Evolutionary conservation across 2,329 filamentous ascomycete genomes (phyloP), one percentile per base, ranked within the genome.

Genomic region (Parascedosporium putredinis): DNA sequence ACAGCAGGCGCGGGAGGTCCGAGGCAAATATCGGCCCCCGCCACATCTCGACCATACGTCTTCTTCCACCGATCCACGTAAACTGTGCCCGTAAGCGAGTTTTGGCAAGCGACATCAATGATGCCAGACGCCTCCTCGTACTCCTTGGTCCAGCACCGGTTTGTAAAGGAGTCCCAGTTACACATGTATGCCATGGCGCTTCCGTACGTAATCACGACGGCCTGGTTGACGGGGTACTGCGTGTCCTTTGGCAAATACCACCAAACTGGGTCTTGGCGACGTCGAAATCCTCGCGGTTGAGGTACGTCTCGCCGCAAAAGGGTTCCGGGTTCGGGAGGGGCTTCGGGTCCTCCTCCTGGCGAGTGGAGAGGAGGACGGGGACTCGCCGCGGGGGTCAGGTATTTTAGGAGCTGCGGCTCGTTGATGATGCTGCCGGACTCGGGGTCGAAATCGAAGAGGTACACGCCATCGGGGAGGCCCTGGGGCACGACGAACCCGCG

Each of bases 171-270:
- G n/a, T 34, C 18, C 12, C 33, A 47, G 45, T 47, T 47, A 29
- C 45, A 47, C 45, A 47, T 47, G 45, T 47, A 47, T 3, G 45
- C 45, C 24, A 47, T 47, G 27, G 45, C 29, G 29, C 36, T 31
- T 14, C 27, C 45, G 18, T 7, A 14, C 18, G 25, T 36, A 16
- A 47, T 22, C 3, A 47, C 16, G 4, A 47, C 45, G 3, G 45
- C 45, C 45, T n/a, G 16, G n/a, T 47, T 34, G 18, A 18, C 16
- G 16, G 27, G 27, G 29, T 47, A 47, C 9, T 34, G 27, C 45
- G 45, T 47, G 29, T 47, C 45, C 18, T 34, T 20, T 34, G 27
- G 29, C 45, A 47, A 16, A 47, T 47, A 9, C 18, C 27, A 3
- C 27, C 27, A 31, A 47, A 34, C 29, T 47, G 27, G 27, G 27